A percentile compares a stretch with the other conserved stretches of the same genome.
Conservation (phyloP, 2,329 filamentous ascomycete species). For the Aspergillus versicolor region DNA sequence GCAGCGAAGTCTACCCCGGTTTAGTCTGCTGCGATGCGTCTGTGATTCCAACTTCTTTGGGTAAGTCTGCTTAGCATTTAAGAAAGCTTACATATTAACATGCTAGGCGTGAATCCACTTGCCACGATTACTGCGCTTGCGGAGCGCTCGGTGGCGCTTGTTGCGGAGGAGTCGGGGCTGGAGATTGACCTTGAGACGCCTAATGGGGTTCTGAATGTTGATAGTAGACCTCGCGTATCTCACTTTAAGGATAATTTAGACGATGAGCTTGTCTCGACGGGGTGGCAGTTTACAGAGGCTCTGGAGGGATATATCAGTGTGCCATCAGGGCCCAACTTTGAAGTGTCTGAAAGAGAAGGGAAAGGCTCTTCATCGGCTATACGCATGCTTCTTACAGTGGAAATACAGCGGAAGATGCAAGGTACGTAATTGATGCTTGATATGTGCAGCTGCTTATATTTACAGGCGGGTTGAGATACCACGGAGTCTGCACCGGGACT, state of each 20-base stretch:
- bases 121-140: conserved; percentile 69
- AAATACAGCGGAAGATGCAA: background rate
- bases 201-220: conserved; percentile 6
- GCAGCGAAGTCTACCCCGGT: conserved; percentile 54
- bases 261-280: background rate
- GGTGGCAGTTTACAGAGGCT: conserved; percentile 19
- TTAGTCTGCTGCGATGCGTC: conserved; percentile 64
- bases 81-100: background rate
- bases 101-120: conserved; percentile 59
- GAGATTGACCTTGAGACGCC: conserved; percentile 39
- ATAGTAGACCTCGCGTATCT: background rate
- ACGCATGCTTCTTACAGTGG: conserved; percentile 10
- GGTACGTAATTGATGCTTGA: background rate
- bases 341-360: background rate
- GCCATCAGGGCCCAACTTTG: background rate
- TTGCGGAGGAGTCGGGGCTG: conserved; percentile 44
- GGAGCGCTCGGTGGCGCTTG: conserved; percentile 60
- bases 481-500: conserved; percentile 7
- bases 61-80: conserved; percentile 24
- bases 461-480: conserved; percentile 2
- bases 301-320: conserved; percentile 13
- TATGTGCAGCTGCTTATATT: background rate
- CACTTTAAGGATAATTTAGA: background rate
- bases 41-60: conserved; percentile 60
- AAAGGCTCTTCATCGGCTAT: conserved; percentile 7